Evolutionary conservation across 345 rosid genomes (phyloP), one percentile per base, ranked within the genome.

Genomic region (Acer negundo): DNA sequence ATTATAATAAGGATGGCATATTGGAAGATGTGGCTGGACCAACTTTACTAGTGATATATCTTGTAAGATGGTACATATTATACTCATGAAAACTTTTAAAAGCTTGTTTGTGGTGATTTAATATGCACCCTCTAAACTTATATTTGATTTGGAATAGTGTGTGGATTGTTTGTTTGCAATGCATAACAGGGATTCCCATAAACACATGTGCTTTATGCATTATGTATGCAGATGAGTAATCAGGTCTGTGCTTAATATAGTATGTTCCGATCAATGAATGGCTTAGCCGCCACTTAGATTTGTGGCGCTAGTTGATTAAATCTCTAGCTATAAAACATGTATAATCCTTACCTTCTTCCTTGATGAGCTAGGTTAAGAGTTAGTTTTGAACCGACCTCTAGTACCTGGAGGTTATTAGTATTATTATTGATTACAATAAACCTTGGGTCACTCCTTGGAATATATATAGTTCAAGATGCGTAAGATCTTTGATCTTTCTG

Each of bases 1-100:
- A 69, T 49, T 64, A 62, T 47, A 63, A 74, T 74, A 74, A 74
- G 69, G 69, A 62, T 63, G 77, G 70, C 62, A 28, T 47, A n/a
- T 64, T 49, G 69, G 77, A 63, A 63, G 62, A 47, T 28, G 70
- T 38, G 68, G 20, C 40, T 17, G 44, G 70, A 53, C 75, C 69
- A 63, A 63, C 62, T 74, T 42, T 49, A 6, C 26, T 26, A 28
- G 31, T 74, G 10, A 22, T 64, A 22, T 64, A 62, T 64, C 77
- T 28, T 63, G 70, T 63, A 63, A 63, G 69, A 74, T 62, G 6
- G 44, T 12, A 74, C 28, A 10, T 47, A 6, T 59, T 40, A 23
- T 13, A 35, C 55, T 72, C 63, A 20, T 23, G 19, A 47, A 64
- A 31, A 74, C 70, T 28, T 64, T 31, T 63, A 74, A 47, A 17